Percentiles rank a stretch among this genome's conserved stretches.
phyloP scores from a whole-genome alignment of 495 filamentous ascomycete genomes.

The Endocarpon pusillum region DNA sequence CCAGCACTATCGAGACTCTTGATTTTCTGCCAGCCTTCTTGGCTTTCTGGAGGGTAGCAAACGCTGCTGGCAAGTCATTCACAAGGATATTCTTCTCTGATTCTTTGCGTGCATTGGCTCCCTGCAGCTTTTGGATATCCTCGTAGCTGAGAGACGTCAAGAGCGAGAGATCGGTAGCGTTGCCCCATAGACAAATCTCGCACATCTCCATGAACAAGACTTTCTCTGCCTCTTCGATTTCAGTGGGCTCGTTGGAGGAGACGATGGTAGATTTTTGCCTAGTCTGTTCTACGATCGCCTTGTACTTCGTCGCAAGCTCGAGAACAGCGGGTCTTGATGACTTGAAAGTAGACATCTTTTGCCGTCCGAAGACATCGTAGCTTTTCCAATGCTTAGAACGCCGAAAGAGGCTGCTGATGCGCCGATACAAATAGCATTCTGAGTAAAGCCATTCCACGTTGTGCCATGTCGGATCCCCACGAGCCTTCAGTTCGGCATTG shows the following conservation, averaged over 20 bases:
- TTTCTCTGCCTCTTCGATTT: conserved; percentile 51
- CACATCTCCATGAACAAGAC: conserved; percentile 83
- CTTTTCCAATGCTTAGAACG: conserved; percentile 64
- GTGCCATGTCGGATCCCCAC: conserved; percentile 66
- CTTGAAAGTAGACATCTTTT: conserved; percentile 85
- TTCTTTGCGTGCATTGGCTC: conserved; percentile 62
- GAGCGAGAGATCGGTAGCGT: conserved; percentile 87
- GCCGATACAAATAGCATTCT: conserved; percentile 87
- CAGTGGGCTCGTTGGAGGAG: conserved; percentile 18
- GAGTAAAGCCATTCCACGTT: conserved; percentile 71
- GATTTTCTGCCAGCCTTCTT: conserved; percentile 36
- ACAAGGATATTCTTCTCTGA: conserved; percentile 78
- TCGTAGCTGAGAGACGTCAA: conserved; percentile 82
- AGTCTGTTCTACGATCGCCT: conserved; percentile 42
- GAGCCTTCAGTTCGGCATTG: conserved; percentile 65
- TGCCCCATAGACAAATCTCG: conserved; percentile 95
- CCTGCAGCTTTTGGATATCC: conserved; percentile 91
- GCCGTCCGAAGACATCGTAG: conserved; percentile 81
- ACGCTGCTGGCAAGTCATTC: conserved; percentile 64
- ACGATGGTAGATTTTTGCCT: conserved; percentile 20
- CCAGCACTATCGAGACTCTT: conserved; percentile 79
- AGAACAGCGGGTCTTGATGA: conserved; percentile 84
- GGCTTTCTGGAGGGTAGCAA: conserved; percentile 40
- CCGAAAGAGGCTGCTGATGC: conserved; percentile 58
- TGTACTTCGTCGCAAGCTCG: conserved; percentile 66